These are phyloP conservation scores for Rhodotorula sp. DNA, from an alignment of 1,284 basidiomycete species.

Conservation along the genomic window DNA sequence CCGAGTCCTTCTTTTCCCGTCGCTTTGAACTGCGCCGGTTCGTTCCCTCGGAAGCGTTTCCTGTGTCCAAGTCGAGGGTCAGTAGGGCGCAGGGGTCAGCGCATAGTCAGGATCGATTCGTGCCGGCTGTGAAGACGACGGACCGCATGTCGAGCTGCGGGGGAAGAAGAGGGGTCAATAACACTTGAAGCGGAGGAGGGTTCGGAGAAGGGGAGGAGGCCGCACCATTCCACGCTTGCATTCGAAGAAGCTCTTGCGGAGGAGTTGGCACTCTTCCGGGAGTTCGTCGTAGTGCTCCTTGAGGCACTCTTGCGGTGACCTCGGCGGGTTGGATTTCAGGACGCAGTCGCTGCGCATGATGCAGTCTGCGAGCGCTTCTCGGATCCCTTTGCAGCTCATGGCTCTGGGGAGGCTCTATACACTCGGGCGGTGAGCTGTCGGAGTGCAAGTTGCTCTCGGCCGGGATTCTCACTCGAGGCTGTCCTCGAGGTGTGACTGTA, in stretches of 20 bases:
- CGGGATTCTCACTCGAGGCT: neutral
- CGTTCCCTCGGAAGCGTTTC: constrained; percentile 41
- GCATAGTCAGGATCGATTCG: neutral
- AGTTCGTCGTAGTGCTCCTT: constrained; percentile 68
- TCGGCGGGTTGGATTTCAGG: constrained; percentile 54
- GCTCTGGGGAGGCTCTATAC: neutral
- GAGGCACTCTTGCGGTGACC: constrained; percentile 64
- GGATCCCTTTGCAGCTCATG: constrained; percentile 75
- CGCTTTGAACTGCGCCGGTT: constrained; percentile 35
- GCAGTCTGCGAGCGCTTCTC: constrained; percentile 73
- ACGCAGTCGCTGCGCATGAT: constrained; percentile 79
- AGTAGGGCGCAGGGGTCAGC: neutral
- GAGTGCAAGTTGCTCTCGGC: too few relatives aligned
- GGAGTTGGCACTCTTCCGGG: constrained; percentile 69
- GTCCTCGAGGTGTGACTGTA: neutral
- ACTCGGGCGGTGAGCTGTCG: too few relatives aligned
- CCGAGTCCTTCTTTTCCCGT: constrained; percentile 32
- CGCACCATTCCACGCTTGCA: constrained; percentile 84
- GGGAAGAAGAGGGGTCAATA: neutral
- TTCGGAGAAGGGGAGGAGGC: constrained; percentile 16
- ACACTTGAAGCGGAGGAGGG: too few relatives aligned
- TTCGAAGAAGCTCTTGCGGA: constrained; percentile 76
- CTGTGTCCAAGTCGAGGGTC: constrained; percentile 6
- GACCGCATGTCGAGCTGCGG: constrained; percentile 41
- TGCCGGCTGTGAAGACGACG: neutral